phyloP scores from a whole-genome alignment of 495 filamentous ascomycete genomes.

The Penicillium chermesinum region DNA sequence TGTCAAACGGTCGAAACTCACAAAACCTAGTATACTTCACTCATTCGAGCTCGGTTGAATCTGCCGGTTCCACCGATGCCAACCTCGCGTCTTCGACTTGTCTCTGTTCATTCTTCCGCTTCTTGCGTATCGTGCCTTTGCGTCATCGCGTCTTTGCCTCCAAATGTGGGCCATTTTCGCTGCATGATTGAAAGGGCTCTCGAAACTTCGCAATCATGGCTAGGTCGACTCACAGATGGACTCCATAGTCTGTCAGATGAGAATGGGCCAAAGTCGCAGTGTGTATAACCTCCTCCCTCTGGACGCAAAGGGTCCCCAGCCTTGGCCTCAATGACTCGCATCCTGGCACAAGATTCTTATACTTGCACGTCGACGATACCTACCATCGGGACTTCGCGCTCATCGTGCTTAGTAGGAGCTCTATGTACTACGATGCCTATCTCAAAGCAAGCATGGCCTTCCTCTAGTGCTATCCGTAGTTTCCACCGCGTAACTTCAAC shows the following conservation, averaged over 20 bases:
- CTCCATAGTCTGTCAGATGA: slow-evolving; percentile 77
- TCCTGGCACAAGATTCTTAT: no score
- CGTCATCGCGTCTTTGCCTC: no score
- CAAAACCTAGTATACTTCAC: no score
- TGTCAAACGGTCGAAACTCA: not conserved
- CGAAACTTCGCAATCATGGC: no score
- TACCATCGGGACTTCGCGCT: slow-evolving; percentile 83
- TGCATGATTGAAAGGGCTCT: slow-evolving; percentile 76
- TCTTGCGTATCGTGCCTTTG: not conserved
- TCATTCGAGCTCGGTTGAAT: no score
- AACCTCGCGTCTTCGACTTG: no score
- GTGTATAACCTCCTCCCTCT: slow-evolving; percentile 17
- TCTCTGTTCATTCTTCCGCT: not conserved
- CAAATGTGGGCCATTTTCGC: no score
- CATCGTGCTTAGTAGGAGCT: slow-evolving; percentile 88
- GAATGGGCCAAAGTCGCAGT: slow-evolving; percentile 89
- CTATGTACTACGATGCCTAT: slow-evolving; percentile 87
- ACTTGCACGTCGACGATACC: slow-evolving; percentile 71
- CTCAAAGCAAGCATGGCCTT: slow-evolving; percentile 88
- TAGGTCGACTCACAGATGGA: slow-evolving; percentile 88
- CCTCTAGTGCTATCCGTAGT: slow-evolving; percentile 82
- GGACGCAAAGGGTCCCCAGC: not conserved
- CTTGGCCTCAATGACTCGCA: not conserved
- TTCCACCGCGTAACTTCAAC: slow-evolving; percentile 76
- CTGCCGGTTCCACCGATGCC: no score